Evolutionary conservation across 495 filamentous ascomycete species (phyloP).

Genomic region (Astrothelium subdiscretum): DNA sequence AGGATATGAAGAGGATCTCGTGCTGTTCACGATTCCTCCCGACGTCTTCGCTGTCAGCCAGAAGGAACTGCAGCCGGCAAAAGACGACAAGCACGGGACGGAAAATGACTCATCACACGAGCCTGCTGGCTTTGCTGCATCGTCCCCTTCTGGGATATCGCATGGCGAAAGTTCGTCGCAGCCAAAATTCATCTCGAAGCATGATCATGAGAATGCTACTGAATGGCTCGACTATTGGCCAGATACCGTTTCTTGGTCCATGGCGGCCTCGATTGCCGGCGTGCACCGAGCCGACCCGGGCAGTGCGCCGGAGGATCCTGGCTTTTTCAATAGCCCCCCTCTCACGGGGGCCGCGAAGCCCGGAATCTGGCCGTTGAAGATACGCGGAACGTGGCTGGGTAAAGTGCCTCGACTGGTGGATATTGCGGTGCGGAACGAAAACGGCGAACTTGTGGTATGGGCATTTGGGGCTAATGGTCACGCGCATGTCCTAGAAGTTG

Average conservation of each 20-base stretch:
- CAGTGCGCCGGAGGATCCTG: not conserved
- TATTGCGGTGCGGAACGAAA: conserved; percentile 27
- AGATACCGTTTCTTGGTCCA: conserved; percentile 2
- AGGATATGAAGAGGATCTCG: conserved; percentile 41
- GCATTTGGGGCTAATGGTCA: conserved; percentile 29
- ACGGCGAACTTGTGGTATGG: conserved; percentile 30
- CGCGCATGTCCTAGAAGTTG: conserved; percentile 6
- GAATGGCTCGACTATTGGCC: conserved; percentile 17
- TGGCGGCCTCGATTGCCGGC: conserved; percentile 1
- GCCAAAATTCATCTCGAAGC: not conserved
- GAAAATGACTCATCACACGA: not conserved
- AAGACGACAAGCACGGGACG: not conserved
- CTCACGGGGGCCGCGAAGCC: conserved; percentile 5
- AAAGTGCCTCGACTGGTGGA: conserved; percentile 26
- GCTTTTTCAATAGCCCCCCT: conserved; percentile 9
- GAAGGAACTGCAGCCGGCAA: conserved; percentile 10
- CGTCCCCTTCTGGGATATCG: conserved; percentile 8
- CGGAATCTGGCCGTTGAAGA: conserved; percentile 24
- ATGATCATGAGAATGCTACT: not conserved
- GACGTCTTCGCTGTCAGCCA: conserved; percentile 38
- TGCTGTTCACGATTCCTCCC: conserved; percentile 51
- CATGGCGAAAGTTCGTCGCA: conserved; percentile 4
- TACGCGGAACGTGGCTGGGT: conserved; percentile 30
- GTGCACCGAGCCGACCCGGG: not conserved
- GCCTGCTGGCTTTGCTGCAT: not conserved